Conservation (phyloP, 148 eudicot genomes). For the Rhododendron simsii region DNA sequence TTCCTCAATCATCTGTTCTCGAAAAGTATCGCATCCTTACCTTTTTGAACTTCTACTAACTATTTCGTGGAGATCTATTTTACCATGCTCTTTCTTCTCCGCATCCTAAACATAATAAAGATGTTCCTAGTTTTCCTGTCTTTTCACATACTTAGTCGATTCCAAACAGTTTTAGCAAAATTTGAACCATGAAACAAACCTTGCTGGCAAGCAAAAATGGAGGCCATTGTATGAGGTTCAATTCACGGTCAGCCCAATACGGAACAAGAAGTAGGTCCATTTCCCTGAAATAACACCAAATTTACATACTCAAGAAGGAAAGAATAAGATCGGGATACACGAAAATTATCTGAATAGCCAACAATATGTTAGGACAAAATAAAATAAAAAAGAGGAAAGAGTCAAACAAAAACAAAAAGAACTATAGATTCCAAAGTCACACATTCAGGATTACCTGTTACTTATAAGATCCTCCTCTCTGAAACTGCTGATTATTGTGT, state of each 20-base stretch:
- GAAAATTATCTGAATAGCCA: neutral
- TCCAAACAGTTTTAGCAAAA: neutral
- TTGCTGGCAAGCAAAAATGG: constrained; percentile 86
- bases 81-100: neutral
- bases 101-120: neutral
- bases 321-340: neutral
- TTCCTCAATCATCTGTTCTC: neutral
- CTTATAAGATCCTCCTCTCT: constrained; percentile 92
- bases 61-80: neutral
- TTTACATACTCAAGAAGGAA: constrained; percentile 2
- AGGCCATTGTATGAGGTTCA: constrained; percentile 96
- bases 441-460: constrained; percentile 12
- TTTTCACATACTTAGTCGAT: neutral
- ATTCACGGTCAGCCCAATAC: constrained; percentile 93
- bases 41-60: neutral
- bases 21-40: neutral
- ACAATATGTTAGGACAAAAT: neutral
- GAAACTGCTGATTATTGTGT: constrained; percentile 88
- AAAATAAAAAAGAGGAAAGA: constrained; percentile 23
- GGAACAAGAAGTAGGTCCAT: constrained; percentile 98
- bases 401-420: constrained; percentile 36
- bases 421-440: neutral
- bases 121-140: neutral
- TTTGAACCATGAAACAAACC: constrained; percentile 23
- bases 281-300: constrained; percentile 53